Evolutionary conservation across 768 basidiomycete species (phyloP), one percentile per base, ranked within the genome.

Genomic region (Kwoniella pini): DNA sequence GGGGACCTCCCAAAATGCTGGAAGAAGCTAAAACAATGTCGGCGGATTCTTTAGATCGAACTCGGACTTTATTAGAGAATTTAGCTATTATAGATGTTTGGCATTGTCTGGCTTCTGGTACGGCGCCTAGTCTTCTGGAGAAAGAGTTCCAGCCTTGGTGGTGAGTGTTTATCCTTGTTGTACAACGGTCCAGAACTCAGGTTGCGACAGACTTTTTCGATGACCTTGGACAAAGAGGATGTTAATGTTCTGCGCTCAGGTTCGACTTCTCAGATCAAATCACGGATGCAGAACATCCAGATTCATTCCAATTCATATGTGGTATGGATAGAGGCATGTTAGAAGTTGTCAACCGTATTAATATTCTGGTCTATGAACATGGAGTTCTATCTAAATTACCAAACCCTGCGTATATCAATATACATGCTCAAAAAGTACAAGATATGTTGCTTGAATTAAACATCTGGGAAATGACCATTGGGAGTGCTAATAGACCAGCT

Each of bases 331-430:
- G 63, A 40, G 63, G 63, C 2, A 46, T 64, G 51, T 39, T 64
- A 13, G 63, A 64, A 50, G 57, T 64, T 7, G 63, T 54, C 36
- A 65, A 65, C 42, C 64, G 64, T 4, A 50, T 65, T 42, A 65
- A 65, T 22, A 61, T 61, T 5, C 51, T 65, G 9, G 59, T 61
- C 7, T 24, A 65, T 38, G 64, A 65, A 33, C 42, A 38, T 11
- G 27, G 24, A 24, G 13, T 54, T 9, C 46, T 65, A 5, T 31
- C 39, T 17, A 42, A 21, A 15, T 28, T 62, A 19, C 19, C 28
- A 17, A 55, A 62, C 22, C 48, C 2, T 2, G 31, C 48, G 2
- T 54, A 61, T 33, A 30, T 46, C 19, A 36, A 45, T 2, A 50
- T 26, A 22, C 59, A 62, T 40, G 15, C 21, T 10, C 54, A 54